Percentiles rank a stretch among this genome's conserved stretches.
phyloP scores from a whole-genome alignment of 1,284 basidiomycete genomes.

The Sanghuangporus sanghuang region DNA sequence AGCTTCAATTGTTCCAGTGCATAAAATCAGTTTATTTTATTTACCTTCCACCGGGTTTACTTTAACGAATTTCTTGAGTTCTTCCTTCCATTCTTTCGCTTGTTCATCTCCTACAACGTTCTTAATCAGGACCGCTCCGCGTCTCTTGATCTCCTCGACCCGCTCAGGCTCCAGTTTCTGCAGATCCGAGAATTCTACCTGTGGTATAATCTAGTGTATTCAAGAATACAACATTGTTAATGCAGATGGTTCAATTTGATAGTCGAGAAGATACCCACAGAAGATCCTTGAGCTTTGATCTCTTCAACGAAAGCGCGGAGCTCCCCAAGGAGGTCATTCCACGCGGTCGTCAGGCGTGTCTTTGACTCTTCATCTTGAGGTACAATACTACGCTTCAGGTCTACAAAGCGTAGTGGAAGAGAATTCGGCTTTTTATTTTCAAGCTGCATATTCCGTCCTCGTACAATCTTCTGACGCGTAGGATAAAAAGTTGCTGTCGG shows the following conservation, averaged over 20 bases:
- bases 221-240: neutral
- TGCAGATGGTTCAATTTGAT: neutral
- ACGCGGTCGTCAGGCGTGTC: conserved; percentile 44
- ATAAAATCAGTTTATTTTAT: conserved; percentile 3
- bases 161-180: conserved; percentile 40
- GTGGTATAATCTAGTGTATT: conserved; percentile 42
- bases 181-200: conserved; percentile 54
- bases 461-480: neutral
- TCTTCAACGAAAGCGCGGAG: conserved; percentile 39
- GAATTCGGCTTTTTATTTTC: neutral
- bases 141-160: conserved; percentile 45
- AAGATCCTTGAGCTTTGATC: conserved; percentile 41
- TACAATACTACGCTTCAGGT: conserved; percentile 51
- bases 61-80: conserved; percentile 50
- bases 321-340: conserved; percentile 51
- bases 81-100: conserved; percentile 53
- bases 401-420: conserved; percentile 33
- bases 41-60: conserved; percentile 51
- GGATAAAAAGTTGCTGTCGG: neutral
- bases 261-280: conserved; percentile 33
- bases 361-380: conserved; percentile 47
- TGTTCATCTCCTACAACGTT: conserved; percentile 54
- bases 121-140: conserved; percentile 55
- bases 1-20: neutral
- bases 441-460: neutral